phyloP scores from a whole-genome alignment of 176 grass and related monocot genomes.

The Ensete glaucum region DNA sequence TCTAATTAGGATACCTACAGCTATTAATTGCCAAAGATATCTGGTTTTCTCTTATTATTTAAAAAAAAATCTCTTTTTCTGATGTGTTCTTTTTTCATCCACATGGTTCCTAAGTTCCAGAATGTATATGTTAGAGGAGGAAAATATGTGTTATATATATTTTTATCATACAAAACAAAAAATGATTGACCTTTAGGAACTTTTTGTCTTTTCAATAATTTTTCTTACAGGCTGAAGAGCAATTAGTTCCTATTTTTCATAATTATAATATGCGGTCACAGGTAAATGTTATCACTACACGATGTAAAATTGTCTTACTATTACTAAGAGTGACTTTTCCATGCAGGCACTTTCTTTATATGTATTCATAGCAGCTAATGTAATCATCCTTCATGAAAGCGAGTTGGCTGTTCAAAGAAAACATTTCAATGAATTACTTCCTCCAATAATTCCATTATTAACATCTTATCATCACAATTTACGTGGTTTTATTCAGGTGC shows the following conservation, averaged over 20 bases:
- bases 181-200: neutral
- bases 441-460: constrained; percentile 80
- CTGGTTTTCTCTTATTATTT: too few species aligned
- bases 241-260: constrained; percentile 86
- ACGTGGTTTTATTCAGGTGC: constrained; percentile 85
- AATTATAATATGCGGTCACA: constrained; percentile 74
- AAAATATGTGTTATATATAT: neutral
- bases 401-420: constrained; percentile 45
- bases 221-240: constrained; percentile 54
- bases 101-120: too few species aligned
- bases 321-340: constrained; percentile 15
- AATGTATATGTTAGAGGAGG: neutral
- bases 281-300: constrained; percentile 28
- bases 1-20: too few species aligned
- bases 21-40: too few species aligned
- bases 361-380: constrained; percentile 92
- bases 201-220: neutral
- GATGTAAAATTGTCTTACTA: constrained; percentile 4
- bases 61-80: too few species aligned
- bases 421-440: constrained; percentile 77
- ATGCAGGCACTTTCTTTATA: constrained; percentile 90
- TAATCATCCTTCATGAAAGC: constrained; percentile 78
- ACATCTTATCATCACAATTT: constrained; percentile 98
- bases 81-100: too few species aligned
- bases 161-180: too few species aligned